Percentiles rank a stretch among this genome's conserved stretches.
These are phyloP conservation scores for Candida oleophila DNA, from an alignment of 805 yeast genomes.

Conservation along the genomic window DNA sequence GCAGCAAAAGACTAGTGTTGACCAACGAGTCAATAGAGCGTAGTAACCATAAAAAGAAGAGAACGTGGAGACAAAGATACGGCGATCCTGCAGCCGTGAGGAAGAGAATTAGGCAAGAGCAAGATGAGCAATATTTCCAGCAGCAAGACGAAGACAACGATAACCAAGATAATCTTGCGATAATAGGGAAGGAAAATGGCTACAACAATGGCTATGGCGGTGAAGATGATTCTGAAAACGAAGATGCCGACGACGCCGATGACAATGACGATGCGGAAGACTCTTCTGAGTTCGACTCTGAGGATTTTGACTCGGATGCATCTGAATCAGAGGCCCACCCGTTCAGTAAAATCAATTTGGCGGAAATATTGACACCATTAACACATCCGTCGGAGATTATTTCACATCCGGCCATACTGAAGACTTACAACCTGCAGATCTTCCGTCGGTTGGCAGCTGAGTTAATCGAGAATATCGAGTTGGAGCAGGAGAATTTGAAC, in stretches of 20 bases:
- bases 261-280: conserved; percentile 25
- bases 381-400: conserved; percentile 78
- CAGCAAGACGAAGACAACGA: conserved; percentile 14
- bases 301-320: conserved; percentile 6
- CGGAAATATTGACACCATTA: conserved; percentile 70
- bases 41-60: conserved; percentile 25
- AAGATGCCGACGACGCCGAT: conserved; percentile 20
- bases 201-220: conserved; percentile 4
- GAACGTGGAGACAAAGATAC: conserved; percentile 35
- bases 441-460: conserved; percentile 61
- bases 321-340: conserved; percentile 25
- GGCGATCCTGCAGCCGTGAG: conserved; percentile 6
- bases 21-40: conserved; percentile 35
- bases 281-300: conserved; percentile 7
- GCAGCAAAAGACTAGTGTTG: conserved; percentile 32
- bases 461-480: conserved; percentile 73
- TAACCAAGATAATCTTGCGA: conserved; percentile 17
- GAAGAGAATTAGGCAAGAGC: conserved; percentile 1
- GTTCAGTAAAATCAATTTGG: conserved; percentile 26
- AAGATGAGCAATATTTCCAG: conserved; percentile 3
- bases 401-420: conserved; percentile 64
- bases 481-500: conserved; percentile 77
- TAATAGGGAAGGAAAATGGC: conserved; percentile 4
- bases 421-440: conserved; percentile 58
- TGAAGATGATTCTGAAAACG: background rate